Base-by-base conservation (phyloP, 768 basidiomycete genomes). In the Rickenella mellea region DNA sequence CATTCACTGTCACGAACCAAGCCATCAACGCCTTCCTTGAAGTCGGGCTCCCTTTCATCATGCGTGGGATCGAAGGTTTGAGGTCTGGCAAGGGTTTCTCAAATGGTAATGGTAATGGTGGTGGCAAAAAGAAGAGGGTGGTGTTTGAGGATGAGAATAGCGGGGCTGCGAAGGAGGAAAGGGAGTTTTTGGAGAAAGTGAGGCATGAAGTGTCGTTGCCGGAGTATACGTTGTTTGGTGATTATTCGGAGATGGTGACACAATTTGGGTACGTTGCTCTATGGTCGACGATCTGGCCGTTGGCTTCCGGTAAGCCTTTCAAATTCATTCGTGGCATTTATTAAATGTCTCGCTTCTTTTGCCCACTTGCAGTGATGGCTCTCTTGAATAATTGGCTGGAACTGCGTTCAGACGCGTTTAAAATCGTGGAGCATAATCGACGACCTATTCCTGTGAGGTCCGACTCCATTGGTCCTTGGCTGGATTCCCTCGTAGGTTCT, bases 171-270 rank as follows among this genome's bases (percentile, higher is more conserved):
- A 65, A 74, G 51, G 79, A 77, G 47, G 94, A 96, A 57, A 68
- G 80, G 31, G 74, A 73, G 42, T 92, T 91, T 55, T 61, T 99
- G 57, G 83, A 88, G 52, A 64, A 70, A 36, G 82, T 96, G 20
- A 68, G 90, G 44, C 65, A 66, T 39, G 83, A 98, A 63, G 80
- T 82, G 5, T 74, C 76, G 20, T 66, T 93, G 37, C 86, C 92
- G 0, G 80, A 80, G 28, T 92, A 93, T 53, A 74, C 80, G 27
- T 66, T 84, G 5, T 92, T 89, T 53, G 75, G 68, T 40, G 94
- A 97, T 63, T 99, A 94, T 61, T 80, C 78, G 53, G 96, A 99
- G 65, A 97, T 99, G 93, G 87, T 87, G 12, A 83, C 85, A 7
- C 90, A 93, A 54, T 96, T 94, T 58, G 93, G 94, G 0, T 92